Conservation (phyloP, 2,329 filamentous ascomycete species). For the Dactylellina drechsleri region DNA sequence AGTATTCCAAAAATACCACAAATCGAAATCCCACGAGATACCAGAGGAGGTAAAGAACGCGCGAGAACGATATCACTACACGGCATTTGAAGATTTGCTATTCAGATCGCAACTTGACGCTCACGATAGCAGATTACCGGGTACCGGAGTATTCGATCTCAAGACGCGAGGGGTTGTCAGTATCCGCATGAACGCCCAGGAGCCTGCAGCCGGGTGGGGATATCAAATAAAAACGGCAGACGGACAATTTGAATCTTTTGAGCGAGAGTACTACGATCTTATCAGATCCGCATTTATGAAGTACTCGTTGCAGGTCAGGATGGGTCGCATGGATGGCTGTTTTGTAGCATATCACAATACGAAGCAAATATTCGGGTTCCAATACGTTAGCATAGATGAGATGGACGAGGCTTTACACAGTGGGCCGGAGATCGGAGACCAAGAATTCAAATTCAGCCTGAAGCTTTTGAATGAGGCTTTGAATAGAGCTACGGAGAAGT, state of each 20-base stretch:
- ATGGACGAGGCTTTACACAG: constrained; percentile 92
- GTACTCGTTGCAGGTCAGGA: constrained; percentile 93
- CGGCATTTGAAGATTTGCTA: constrained; percentile 84
- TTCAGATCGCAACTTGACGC: constrained; percentile 97
- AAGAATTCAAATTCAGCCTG: constrained; percentile 86
- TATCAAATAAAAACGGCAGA: constrained; percentile 84
- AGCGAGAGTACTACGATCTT: constrained; percentile 97
- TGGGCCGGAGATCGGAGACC: constrained; percentile 73
- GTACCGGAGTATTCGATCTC: constrained; percentile 92
- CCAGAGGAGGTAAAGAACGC: constrained; percentile 76
- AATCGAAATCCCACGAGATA: constrained; percentile 73
- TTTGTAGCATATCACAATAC: constrained; percentile 98
- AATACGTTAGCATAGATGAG: constrained; percentile 86
- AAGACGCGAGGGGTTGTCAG: constrained; percentile 93
- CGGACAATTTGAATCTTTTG: constrained; percentile 88
- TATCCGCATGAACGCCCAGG: constrained; percentile 83
- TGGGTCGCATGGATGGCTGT: constrained; percentile 98
- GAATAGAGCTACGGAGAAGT: constrained; percentile 77
- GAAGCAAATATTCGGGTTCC: constrained; percentile 94
- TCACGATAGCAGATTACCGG: constrained; percentile 83
- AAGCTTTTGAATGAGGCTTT: constrained; percentile 81
- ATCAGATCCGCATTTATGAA: constrained; percentile 93
- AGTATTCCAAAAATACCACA: constrained; percentile 86
- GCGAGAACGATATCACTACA: constrained; percentile 86
- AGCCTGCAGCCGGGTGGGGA: constrained; percentile 78